These are phyloP conservation scores for Metrosideros polymorpha DNA, from an alignment of 441 rosid genomes.

Conservation along the genomic window DNA sequence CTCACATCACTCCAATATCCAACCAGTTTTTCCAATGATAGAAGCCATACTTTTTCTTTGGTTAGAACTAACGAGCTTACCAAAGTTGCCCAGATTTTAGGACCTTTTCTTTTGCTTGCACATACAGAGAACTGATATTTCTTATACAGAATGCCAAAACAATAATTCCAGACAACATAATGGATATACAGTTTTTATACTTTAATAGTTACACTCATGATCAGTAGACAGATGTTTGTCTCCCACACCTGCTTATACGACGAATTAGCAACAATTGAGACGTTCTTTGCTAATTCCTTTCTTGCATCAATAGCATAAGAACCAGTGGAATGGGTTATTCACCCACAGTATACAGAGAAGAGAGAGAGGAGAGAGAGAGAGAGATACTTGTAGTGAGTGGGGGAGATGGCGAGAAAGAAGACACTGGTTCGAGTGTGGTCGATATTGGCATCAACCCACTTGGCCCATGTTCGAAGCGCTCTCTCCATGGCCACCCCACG, in stretches of 20 bases:
- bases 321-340: background rate
- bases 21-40: background rate
- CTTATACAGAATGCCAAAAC: background rate
- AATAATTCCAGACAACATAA: background rate
- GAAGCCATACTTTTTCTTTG: background rate
- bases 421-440: conserved; percentile 46
- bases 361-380: conserved; percentile 9
- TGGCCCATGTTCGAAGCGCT: conserved; percentile 79
- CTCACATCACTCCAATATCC: background rate
- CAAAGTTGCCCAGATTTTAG: background rate
- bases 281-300: background rate
- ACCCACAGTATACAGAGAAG: background rate
- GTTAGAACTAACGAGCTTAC: background rate
- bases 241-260: background rate
- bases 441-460: conserved; percentile 56
- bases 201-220: background rate
- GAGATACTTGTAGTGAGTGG: conserved; percentile 72
- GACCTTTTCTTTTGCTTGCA: background rate
- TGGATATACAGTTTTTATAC: background rate
- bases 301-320: background rate
- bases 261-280: background rate
- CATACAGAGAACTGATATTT: background rate
- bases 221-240: background rate
- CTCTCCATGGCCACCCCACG: conserved; percentile 66
- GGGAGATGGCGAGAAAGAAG: conserved; percentile 77